These are phyloP conservation scores for Metschnikowia colocasiae DNA, from an alignment of 805 yeast species.

Conservation along the genomic window DNA sequence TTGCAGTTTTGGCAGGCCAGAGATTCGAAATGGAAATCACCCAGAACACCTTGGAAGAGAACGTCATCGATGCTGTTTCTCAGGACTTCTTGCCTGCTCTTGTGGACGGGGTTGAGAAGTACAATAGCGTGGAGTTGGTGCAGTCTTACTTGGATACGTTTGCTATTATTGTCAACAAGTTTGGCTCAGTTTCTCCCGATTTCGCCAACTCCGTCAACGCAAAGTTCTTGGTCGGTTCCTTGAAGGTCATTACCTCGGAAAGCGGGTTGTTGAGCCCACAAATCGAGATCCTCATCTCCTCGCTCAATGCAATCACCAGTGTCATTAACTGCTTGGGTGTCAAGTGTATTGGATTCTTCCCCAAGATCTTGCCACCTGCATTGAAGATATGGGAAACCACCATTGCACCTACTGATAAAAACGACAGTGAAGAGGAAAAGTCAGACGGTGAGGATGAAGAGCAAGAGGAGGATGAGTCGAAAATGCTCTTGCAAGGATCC, in stretches of 20 bases:
- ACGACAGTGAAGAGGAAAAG: constrained; percentile 25
- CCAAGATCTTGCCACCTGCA: constrained; percentile 77
- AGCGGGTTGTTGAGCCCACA: constrained; percentile 52
- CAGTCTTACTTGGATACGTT: constrained; percentile 71
- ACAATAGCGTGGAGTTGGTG: constrained; percentile 46
- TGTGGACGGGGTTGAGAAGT: constrained; percentile 33
- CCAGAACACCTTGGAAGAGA: constrained; percentile 39
- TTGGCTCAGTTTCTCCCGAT: constrained; percentile 38
- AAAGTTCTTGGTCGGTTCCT: constrained; percentile 43
- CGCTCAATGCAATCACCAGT: constrained; percentile 68
- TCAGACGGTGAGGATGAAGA: constrained; percentile 15
- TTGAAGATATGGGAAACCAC: constrained; percentile 54
- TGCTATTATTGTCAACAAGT: constrained; percentile 59
- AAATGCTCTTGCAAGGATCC: constrained; percentile 59
- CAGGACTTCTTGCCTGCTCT: constrained; percentile 49
- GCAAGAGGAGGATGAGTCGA: constrained; percentile 24
- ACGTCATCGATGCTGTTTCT: constrained; percentile 50
- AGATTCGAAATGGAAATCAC: constrained; percentile 69
- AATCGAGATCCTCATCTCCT: constrained; percentile 66
- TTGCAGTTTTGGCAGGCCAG: constrained; percentile 57
- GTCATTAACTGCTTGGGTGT: constrained; percentile 77
- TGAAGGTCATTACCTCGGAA: constrained; percentile 47
- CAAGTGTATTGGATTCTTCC: constrained; percentile 77
- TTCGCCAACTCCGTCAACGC: constrained; percentile 39
- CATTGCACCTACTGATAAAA: constrained; percentile 7